Evolutionary conservation across 768 basidiomycete species (phyloP), one percentile per base, ranked within the genome.

Genomic region (Mycena rosella): DNA sequence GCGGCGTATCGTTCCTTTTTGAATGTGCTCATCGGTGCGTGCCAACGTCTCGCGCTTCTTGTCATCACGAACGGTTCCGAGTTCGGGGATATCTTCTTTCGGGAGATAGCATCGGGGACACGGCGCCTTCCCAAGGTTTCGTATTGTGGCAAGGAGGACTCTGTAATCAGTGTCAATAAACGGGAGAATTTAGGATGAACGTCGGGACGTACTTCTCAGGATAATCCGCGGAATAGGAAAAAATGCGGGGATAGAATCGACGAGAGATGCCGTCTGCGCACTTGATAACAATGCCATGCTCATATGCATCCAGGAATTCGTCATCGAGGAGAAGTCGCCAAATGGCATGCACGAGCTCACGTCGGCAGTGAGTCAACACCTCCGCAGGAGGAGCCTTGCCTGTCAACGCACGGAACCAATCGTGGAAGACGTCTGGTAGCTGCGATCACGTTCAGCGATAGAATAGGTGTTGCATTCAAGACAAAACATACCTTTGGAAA

Each of bases 61-160:
- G 11, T 47, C 34, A 38, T 67, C 65, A 11, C 57, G 17, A 1
- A 44, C 34, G 8, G 51, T 65, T 13, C 64, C 64, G 7, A 58
- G 45, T 7, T 45, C 26, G 30, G 57, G 30, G 7, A 52, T 20
- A 0, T 44, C 56, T 26, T 70, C 32, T 70, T 7, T 22, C 20
- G 42, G 15, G 0, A 72, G 49, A 10, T 63, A 38, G 52, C 71
- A 70, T 1, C 71, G 64, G 3, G 71, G 72, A 30, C 72, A 73
- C 0, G 72, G 72, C 22, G 63, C 65, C 5, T 32, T 20, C 3
- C 70, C 72, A 7, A 58, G 24, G 32, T 67, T 63, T 0, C 64
- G 65, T 22, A 71, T 68, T 0, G 72, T 73, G 0, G 69, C 65
- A 5, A 73, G 63, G 11, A 73, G 51, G 13, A 68, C 66, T 24